These are phyloP conservation scores for Cynara cardunculus DNA, from an alignment of 129 eudicot species.

Conservation along the genomic window DNA sequence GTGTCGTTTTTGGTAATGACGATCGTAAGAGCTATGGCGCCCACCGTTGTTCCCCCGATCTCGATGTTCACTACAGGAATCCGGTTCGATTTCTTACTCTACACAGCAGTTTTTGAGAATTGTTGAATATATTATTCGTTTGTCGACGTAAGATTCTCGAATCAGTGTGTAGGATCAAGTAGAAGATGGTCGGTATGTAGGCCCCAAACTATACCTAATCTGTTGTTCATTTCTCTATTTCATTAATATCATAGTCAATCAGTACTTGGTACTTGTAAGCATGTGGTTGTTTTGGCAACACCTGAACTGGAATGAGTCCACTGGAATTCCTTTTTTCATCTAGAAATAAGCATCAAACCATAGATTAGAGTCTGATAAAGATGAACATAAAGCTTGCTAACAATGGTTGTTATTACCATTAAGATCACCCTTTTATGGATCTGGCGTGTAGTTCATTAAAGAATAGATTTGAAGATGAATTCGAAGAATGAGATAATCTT, in stretches of 20 bases:
- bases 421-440: not conserved
- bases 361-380: not conserved
- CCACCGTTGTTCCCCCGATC: conserved; percentile 10
- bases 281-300: not conserved
- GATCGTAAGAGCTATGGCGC: conserved; percentile 14
- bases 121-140: not conserved
- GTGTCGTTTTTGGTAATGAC: conserved; percentile 8
- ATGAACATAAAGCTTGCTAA: not conserved
- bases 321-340: conserved; percentile 3
- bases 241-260: not conserved
- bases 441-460: not conserved
- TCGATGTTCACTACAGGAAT: conserved; percentile 3
- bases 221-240: not conserved
- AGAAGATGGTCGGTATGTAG: not conserved
- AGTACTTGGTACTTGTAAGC: not conserved
- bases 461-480: not conserved
- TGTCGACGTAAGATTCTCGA: not conserved
- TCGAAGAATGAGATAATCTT: not conserved
- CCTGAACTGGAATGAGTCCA: not conserved
- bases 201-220: conserved; percentile 4
- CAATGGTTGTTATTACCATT: not conserved
- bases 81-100: conserved; percentile 6
- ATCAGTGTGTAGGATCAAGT: not conserved
- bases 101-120: not conserved
- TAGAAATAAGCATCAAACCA: not conserved